Evolutionary conservation across 139 green algal species (phyloP).

Genomic region (Auxenochlorella protothecoides): DNA sequence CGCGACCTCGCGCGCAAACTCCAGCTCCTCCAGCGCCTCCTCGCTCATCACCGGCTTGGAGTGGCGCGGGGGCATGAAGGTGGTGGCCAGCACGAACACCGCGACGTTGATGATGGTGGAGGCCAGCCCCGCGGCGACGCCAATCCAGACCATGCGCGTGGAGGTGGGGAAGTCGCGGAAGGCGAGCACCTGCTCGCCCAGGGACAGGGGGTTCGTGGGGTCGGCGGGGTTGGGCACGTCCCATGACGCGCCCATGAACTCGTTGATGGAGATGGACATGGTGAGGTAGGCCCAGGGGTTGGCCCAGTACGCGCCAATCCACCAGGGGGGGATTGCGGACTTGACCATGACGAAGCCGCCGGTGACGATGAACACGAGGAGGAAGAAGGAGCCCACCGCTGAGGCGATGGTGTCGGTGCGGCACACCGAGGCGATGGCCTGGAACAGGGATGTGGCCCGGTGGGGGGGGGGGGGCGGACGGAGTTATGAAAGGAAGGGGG

Average conservation of each 20-base stretch:
- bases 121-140: slow-evolving; percentile 4
- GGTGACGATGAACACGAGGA: neutral
- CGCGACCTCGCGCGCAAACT: neutral
- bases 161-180: slow-evolving; percentile 11
- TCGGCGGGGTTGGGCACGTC: slow-evolving; percentile 5
- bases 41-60: neutral
- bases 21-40: slow-evolving; percentile 12
- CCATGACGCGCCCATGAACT: slow-evolving; percentile 22
- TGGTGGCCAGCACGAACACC: slow-evolving; percentile 13
- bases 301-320: slow-evolving; percentile 26
- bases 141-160: slow-evolving; percentile 21
- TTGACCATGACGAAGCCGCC: slow-evolving; percentile 22
- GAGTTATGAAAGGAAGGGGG: neutral
- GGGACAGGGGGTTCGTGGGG: slow-evolving; percentile 1
- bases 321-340: slow-evolving; percentile 18
- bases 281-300: slow-evolving; percentile 9
- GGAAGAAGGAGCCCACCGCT: slow-evolving; percentile 13
- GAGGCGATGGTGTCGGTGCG: slow-evolving; percentile 19
- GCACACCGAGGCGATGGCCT: slow-evolving; percentile 15
- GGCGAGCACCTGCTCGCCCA: slow-evolving; percentile 8
- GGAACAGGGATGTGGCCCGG: slow-evolving; percentile 15
- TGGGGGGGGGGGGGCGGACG: neutral
- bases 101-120: slow-evolving; percentile 15
- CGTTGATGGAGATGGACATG: slow-evolving; percentile 16
- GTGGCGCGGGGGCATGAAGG: slow-evolving; percentile 3